Evolutionary conservation across 1,284 basidiomycete species (phyloP), one percentile per base, ranked within the genome.

Genomic region (Naganishia cerealis): DNA sequence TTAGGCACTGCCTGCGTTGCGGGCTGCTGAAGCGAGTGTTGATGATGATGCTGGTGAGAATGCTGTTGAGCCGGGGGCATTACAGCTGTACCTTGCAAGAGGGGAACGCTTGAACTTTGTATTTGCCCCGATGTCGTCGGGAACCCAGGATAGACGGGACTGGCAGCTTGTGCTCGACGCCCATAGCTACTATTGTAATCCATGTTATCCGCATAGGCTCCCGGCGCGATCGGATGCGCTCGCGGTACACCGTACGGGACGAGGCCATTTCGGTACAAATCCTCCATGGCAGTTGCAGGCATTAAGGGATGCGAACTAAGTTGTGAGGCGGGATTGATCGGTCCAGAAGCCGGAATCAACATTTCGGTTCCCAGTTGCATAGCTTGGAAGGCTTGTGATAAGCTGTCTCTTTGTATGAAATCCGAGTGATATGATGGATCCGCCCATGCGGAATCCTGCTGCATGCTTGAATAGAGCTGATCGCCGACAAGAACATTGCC

Each of bases 361-460:
- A 66, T 67, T 40, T 67, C 66, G 42, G 54, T 58, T 13, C 61
- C 54, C n/a, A 77, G 66, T 24, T 76, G 73, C 76, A 79, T 76
- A 5, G 76, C 76, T 46, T 80, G 75, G 54, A 81, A 78, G 2
- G 77, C 77, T 36, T 78, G 76, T 69, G 77, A 75, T 13, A 80
- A 68, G 62, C 75, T 74, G 52, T 77, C 75, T 24, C 58, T 57
- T 48, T 59, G 57, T 18, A 56, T n/a, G 18, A 46, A 18, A 12
- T 56, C 57, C n/a, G 50, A 18, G 12, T 40, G 52, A 29, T 67
- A 53, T 24, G 58, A 50, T 8, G 29, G 26, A 3, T 29, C 59
- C 29, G 29, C 29, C 43, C 59, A 24, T 18, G 42, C n/a, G 16
- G 4, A 46, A 53, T 38, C 38, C 12, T 55, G 38, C 43, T 18